These are phyloP conservation scores for Stachybotrys chlorohalonatus DNA, from an alignment of 2,329 filamentous ascomycete species.

Conservation along the genomic window DNA sequence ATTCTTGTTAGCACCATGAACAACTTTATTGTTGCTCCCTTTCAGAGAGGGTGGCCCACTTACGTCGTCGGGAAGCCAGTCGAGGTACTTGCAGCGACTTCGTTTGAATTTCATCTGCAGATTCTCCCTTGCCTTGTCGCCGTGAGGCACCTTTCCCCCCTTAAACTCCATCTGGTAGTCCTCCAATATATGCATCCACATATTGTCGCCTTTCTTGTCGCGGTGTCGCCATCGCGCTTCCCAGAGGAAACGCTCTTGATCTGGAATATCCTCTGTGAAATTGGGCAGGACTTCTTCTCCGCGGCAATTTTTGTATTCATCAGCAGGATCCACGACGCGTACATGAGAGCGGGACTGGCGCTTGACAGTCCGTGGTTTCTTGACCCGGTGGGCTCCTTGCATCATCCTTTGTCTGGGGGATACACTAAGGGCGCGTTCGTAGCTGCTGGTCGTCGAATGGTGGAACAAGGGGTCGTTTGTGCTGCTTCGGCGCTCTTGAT, in stretches of 20 bases:
- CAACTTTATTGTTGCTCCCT: neutral
- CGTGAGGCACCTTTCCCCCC: conserved; percentile 11
- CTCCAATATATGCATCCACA: conserved; percentile 45
- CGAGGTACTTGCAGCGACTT: conserved; percentile 36
- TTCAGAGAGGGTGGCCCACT: conserved; percentile 13
- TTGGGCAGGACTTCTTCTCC: conserved; percentile 23
- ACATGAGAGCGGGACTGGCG: conserved; percentile 3
- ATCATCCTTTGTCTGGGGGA: conserved; percentile 17
- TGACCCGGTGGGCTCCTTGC: conserved; percentile 14
- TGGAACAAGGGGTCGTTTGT: conserved; percentile 9
- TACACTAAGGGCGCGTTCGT: conserved; percentile 11
- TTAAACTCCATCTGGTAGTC: conserved; percentile 28
- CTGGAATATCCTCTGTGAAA: conserved; percentile 35
- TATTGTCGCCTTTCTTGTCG: conserved; percentile 43
- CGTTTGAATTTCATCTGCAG: conserved; percentile 49
- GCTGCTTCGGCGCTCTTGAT: conserved; percentile 13
- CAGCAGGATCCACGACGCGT: conserved; percentile 10
- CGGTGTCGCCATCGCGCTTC: conserved; percentile 36
- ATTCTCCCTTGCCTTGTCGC: conserved; percentile 32
- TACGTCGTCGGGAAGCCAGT: conserved; percentile 42
- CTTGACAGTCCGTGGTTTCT: conserved; percentile 11
- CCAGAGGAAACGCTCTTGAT: conserved; percentile 40
- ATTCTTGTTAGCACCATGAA: conserved; percentile 3
- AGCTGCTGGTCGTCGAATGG: neutral
- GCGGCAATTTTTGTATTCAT: conserved; percentile 25